Conservation (phyloP, 768 basidiomycete species). For the Tulasnella sp. region DNA sequence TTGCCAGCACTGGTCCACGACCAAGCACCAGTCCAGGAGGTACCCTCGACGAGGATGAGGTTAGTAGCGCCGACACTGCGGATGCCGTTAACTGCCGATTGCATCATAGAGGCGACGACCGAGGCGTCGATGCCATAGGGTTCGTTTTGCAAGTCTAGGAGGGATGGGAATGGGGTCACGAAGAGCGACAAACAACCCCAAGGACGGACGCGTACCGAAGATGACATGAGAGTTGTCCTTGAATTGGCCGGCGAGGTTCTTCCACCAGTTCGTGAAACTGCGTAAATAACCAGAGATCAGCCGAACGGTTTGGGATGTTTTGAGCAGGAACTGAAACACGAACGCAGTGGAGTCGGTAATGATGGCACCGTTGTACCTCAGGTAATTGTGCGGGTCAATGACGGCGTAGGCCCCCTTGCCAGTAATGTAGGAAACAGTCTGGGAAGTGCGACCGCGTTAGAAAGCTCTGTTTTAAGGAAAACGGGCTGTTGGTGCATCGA, state of each 20-base stretch:
- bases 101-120: conserved; percentile 54
- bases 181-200: neutral
- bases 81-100: conserved; percentile 64
- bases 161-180: neutral
- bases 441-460: conserved; percentile 41
- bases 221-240: conserved; percentile 36
- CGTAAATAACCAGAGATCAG: neutral
- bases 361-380: conserved; percentile 52
- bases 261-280: conserved; percentile 42
- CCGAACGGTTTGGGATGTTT: too few relatives aligned
- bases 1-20: conserved; percentile 61
- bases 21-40: conserved; percentile 57
- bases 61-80: conserved; percentile 57
- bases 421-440: conserved; percentile 56
- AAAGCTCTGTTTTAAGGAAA: conserved; percentile 36
- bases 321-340: neutral
- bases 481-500: neutral
- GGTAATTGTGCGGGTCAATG: conserved; percentile 58
- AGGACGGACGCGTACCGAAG: conserved; percentile 11
- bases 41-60: conserved; percentile 42
- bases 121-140: conserved; percentile 55
- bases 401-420: conserved; percentile 53
- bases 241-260: conserved; percentile 52
- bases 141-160: conserved; percentile 54
- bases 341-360: conserved; percentile 48